Base-by-base conservation (phyloP, 1,284 basidiomycete species). In the Fomitopsis schrenkii region DNA sequence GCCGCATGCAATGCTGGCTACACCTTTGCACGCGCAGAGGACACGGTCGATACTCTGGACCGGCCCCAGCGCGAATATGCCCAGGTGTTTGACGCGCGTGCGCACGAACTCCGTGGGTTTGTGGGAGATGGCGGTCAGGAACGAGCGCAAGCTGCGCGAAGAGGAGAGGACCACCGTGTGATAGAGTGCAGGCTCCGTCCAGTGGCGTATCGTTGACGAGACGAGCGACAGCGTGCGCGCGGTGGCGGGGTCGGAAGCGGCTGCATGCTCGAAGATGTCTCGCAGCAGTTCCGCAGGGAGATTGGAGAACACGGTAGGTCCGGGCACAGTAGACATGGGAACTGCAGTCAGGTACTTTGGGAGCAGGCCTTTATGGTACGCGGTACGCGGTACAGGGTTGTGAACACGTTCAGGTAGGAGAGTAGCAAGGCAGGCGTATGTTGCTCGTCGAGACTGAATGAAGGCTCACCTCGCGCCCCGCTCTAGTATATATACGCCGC, bases 231-330 rank as follows among this genome's bases (percentile, higher is more conserved):
- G 70, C 9, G 68, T 59, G 42, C 74, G 70, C 4, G 76, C 75
- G 14, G 72, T 71, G 12, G 68, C 57, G 17, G 60, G 68, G 64
- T 74, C 68, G 17, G 64, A 60, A 48, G 52, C 55, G 15, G 78
- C 74, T 30, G 76, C 76, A 52, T 75, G 68, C 57, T 75, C 72
- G 68, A 79, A 67, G 59, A 80, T 67, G 58, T 71, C 69, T 19
- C 72, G 72, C 19, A 77, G 59, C 58, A 78, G 70, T 62, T 79
- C 77, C 44, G 69, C 57, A n/a, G 77, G 78, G 22, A 79, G 66
- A 56, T 70, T 52, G 53, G 69, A 66, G 60, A 76, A 75, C 22
- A 69, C 58, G 50, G 65, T 63, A 14, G 65, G 66, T 6, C 57
- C 45, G 61, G 63, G 62, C 12, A 46, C 56, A 35, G 57, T 55